A percentile compares a stretch with the other conserved stretches of the same genome.
phyloP scores from a whole-genome alignment of 2,329 filamentous ascomycete genomes.

The Talaromyces albobiverticillius region DNA sequence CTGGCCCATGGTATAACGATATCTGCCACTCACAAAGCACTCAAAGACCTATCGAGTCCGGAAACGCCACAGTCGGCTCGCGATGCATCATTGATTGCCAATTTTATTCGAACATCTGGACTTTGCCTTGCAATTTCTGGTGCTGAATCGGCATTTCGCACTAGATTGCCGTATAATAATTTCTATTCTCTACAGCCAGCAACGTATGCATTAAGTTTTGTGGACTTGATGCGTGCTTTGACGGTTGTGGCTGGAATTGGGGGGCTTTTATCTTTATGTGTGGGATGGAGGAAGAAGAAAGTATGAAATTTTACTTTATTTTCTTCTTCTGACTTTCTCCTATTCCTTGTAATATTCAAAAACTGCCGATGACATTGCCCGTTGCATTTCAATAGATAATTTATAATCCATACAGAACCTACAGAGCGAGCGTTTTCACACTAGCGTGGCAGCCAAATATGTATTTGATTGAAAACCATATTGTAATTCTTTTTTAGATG shows the following conservation, averaged over 20 bases:
- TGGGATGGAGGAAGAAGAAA: not conserved
- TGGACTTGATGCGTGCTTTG: slow-evolving; percentile 7
- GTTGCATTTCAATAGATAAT: too few species aligned
- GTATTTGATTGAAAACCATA: too few species aligned
- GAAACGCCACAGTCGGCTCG: not conserved
- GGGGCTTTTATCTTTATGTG: slow-evolving; percentile 4
- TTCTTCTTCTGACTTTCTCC: too few species aligned
- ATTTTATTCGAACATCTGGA: slow-evolving; percentile 10
- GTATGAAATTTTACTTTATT: not conserved
- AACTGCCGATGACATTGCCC: too few species aligned
- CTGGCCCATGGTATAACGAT: slow-evolving; percentile 11
- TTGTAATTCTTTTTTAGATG: too few species aligned
- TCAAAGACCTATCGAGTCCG: not conserved
- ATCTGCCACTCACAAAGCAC: slow-evolving; percentile 7
- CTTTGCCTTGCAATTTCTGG: slow-evolving; percentile 8
- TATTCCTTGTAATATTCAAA: too few species aligned
- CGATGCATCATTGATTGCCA: slow-evolving; percentile 9
- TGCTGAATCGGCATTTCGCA: slow-evolving; percentile 5
- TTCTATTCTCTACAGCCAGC: not conserved
- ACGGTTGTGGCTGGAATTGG: slow-evolving; percentile 9
- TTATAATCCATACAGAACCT: too few species aligned
- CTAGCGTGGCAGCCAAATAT: too few species aligned
- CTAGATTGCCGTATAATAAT: not conserved
- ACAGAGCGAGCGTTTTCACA: too few species aligned
- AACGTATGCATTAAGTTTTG: slow-evolving; percentile 9